Conservation (phyloP, 192 early-diverging fungal species). For the Spinellus fusiger region DNA sequence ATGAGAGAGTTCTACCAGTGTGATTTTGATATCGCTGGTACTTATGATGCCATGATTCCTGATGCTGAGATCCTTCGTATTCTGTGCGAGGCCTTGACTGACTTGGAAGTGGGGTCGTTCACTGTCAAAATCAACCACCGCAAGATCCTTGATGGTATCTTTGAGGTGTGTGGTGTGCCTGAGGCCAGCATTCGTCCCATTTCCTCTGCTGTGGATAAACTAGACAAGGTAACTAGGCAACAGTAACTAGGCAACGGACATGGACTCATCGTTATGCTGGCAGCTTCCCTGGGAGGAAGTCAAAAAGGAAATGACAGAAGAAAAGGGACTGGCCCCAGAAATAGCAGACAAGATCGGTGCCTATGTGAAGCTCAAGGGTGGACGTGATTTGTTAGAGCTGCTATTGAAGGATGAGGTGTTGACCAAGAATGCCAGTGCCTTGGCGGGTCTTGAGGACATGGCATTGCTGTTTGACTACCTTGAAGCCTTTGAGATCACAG, state of each 20-base stretch:
- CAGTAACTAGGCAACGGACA: not conserved
- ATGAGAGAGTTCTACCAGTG: slow-evolving; percentile 98
- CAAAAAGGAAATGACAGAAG: slow-evolving; percentile 85
- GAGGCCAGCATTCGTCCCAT: slow-evolving; percentile 81
- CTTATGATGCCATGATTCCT: slow-evolving; percentile 91
- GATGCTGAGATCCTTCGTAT: slow-evolving; percentile 85
- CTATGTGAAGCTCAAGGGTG: slow-evolving; percentile 78
- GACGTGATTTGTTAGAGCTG: slow-evolving; percentile 65
- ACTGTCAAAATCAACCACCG: slow-evolving; percentile 94
- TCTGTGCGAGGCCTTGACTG: slow-evolving; percentile 72
- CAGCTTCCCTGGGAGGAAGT: slow-evolving; percentile 88
- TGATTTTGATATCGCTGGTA: slow-evolving; percentile 95
- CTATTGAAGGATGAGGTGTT: slow-evolving; percentile 61
- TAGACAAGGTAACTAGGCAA: slow-evolving; percentile 72
- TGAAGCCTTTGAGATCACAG: slow-evolving; percentile 62
- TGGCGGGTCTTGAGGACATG: slow-evolving; percentile 83
- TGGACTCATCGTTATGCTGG: not conserved
- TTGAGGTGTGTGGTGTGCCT: slow-evolving; percentile 92
- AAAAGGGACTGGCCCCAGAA: slow-evolving; percentile 76
- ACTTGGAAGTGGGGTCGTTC: slow-evolving; percentile 80
- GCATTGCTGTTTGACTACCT: slow-evolving; percentile 75
- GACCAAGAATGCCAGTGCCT: slow-evolving; percentile 59
- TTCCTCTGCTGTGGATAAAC: slow-evolving; percentile 96
- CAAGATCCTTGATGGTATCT: slow-evolving; percentile 95
- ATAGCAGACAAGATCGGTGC: slow-evolving; percentile 87